Evolutionary conservation across 441 rosid genomes (phyloP), one percentile per base, ranked within the genome.

Genomic region (Erysimum cheiri): DNA sequence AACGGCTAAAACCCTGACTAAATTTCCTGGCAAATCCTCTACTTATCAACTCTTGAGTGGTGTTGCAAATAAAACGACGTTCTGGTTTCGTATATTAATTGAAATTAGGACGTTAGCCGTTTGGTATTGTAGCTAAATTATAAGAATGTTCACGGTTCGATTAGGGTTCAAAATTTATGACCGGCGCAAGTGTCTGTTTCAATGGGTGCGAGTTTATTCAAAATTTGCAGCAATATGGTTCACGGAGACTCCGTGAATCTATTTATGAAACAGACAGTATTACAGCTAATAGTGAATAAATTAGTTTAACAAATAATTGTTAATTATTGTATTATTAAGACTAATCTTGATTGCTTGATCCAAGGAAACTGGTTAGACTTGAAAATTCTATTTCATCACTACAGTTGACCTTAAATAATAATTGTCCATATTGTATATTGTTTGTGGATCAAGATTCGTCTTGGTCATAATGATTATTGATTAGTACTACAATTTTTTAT

Each of bases 1-100:
- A 31, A 58, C n/a, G 49, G 64, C 44, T 24, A 59, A 57, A 58
- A 41, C 29, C 60, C 29, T 72, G 28, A 47, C 53, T 47, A 29
- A 41, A 2, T 3, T 13, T 11, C 12, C 55, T 66, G 58, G 47
- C 60, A 65, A 41, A 48, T 28, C 24, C 26, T 71, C 40, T 64
- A 35, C 37, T 62, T 41, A 12, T 71, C 19, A 63, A 55, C 48
- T 19, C 17, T 49, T 49, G 53, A 14, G 8, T 59, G 59, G 24
- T 60, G 13, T 60, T 60, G 60, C 33, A 50, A 70, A 17, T 50
- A 29, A 37, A 22, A 35, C 9, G 8, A 39, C 14, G n/a, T 70
- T 53, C 44, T 12, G 29, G 41, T 44, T 44, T 44, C 40, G 28
- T 61, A 14, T 44, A 44, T 61, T 61, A 44, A 5, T 31, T 61